These are phyloP conservation scores for Leccinum pellstonianum DNA, from an alignment of 768 basidiomycete species.

Conservation along the genomic window DNA sequence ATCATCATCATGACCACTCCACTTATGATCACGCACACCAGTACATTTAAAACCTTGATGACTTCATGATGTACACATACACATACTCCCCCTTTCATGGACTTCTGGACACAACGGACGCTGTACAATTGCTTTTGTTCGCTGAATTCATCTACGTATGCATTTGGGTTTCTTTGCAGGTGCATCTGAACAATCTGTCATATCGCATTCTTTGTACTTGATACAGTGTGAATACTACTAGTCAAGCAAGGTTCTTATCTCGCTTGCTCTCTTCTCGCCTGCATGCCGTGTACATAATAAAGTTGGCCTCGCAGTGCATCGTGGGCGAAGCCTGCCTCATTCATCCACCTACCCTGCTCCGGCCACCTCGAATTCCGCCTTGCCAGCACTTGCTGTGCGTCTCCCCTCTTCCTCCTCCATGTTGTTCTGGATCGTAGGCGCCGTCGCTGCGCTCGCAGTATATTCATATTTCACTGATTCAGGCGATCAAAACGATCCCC, in stretches of 20 bases:
- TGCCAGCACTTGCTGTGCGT: not conserved
- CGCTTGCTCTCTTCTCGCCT: not conserved
- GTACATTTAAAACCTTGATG: conserved; percentile 8
- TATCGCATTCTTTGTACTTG: conserved; percentile 10
- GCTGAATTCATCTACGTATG: conserved; percentile 1
- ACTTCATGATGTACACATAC: conserved; percentile 14
- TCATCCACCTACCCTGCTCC: not conserved
- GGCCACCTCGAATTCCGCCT: not conserved
- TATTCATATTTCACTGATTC: conserved; percentile 10
- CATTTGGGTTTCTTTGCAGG: not conserved
- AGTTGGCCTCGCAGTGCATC: not conserved
- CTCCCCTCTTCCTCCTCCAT: conserved; percentile 2
- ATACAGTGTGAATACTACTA: conserved; percentile 3
- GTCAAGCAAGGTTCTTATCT: not conserved
- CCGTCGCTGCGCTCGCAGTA: conserved; percentile 6
- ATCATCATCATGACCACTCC: conserved; percentile 18
- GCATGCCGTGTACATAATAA: not conserved
- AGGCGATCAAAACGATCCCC: conserved; percentile 5
- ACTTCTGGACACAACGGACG: conserved; percentile 13
- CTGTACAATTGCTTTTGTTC: conserved; percentile 9
- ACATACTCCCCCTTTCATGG: conserved; percentile 4
- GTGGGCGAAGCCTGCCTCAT: not conserved
- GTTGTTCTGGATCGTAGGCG: conserved; percentile 15
- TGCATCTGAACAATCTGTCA: conserved; percentile 4
- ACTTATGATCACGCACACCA: conserved; percentile 4